phyloP scores from a whole-genome alignment of 2,329 filamentous ascomycete species.

The Septoria petroselini region DNA sequence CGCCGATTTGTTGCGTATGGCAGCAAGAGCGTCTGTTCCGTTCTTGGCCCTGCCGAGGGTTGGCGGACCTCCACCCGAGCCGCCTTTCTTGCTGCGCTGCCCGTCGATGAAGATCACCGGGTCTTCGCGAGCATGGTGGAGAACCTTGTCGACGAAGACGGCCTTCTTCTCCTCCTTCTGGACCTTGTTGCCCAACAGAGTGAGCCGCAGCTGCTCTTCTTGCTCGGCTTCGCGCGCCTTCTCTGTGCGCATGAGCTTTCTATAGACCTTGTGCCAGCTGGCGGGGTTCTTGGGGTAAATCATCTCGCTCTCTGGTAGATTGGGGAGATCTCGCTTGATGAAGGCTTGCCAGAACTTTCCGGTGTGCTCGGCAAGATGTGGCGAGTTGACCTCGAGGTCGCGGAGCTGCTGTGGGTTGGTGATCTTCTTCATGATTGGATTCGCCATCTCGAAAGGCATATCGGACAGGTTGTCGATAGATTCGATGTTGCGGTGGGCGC shows the following conservation, averaged over 20 bases:
- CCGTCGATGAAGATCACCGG: constrained; percentile 23
- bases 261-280: constrained; percentile 77
- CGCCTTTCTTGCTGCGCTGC: constrained; percentile 15
- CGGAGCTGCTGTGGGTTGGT: constrained; percentile 70
- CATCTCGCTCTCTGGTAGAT: constrained; percentile 54
- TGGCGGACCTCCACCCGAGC: constrained; percentile 2
- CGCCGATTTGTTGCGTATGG: constrained; percentile 25
- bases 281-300: constrained; percentile 63
- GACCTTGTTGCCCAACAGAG: constrained; percentile 61
- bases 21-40: constrained; percentile 25
- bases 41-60: constrained; percentile 16
- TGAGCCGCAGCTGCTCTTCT: constrained; percentile 41
- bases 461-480: constrained; percentile 67
- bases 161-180: constrained; percentile 55
- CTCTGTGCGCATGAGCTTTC: constrained; percentile 43
- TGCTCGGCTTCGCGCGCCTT: constrained; percentile 37
- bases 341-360: constrained; percentile 74
- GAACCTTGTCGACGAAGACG: constrained; percentile 29
- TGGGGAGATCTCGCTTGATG: constrained; percentile 72
- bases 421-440: constrained; percentile 67
- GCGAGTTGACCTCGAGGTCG: constrained; percentile 69
- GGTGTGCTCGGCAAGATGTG: constrained; percentile 68
- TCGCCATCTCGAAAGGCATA: constrained; percentile 64
- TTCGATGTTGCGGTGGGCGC: constrained; percentile 43
- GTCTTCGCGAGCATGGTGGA: constrained; percentile 21